Base-by-base conservation (phyloP, 306 rosid genomes). In the Malus sylvestris region DNA sequence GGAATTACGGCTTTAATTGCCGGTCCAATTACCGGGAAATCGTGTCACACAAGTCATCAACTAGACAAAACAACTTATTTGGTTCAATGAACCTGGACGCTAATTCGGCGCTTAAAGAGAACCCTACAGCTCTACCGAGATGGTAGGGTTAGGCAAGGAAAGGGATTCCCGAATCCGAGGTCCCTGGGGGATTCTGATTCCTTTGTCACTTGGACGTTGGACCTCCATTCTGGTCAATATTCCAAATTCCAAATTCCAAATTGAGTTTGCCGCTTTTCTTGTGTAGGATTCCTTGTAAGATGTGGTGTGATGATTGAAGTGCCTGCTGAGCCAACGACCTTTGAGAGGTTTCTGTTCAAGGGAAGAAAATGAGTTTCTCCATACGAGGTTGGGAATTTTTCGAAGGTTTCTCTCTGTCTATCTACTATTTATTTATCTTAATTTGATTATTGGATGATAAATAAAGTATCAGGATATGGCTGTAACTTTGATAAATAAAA, bases 1-100 rank as follows among this genome's bases (percentile, higher is more conserved):
- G 13, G 0, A 22, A 46, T 18, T 7, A 19, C 19, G 16, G 58
- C 51, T 13, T 20, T 2, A 10, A 23, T 32, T n/a, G 12, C 76
- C 49, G 5, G 8, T 35, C 27, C 61, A 18, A 15, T 77, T 53
- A 38, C 33, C 70, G 63, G 13, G 15, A 19, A 52, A 45, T 66
- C 42, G 75, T 52, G 81, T 33, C 76, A 16, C 64, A 16, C 0
- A 75, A 78, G 85, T 67, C 52, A 27, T 62, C 45, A 33, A 16
- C 3, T 18, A 73, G 19, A 52, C 42, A 1, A 40, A 51, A 10
- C 8, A 52, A 27, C 10, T 4, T 45, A 60, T 16, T 18, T 15
- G 63, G 73, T 81, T 74, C 83, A 86, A 60, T 83, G 92, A 88
- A 90, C 66, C 79, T 78, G 77, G 92, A 86, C 84, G 53, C 46